Base-by-base conservation (phyloP, 225 moss, liverwort and hornwort genomes). In the Bryum argenteum region DNA sequence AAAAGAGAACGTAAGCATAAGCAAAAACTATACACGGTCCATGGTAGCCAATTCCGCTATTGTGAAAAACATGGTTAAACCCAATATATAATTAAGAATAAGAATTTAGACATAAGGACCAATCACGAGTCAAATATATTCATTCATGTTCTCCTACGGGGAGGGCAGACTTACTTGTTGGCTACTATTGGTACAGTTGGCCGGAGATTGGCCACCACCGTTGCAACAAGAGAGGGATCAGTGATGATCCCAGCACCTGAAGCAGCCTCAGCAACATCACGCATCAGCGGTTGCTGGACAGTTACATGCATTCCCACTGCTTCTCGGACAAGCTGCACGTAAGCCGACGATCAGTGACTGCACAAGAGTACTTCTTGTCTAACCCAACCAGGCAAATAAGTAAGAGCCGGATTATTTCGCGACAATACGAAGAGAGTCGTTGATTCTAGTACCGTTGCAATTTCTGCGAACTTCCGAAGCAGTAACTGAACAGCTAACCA, bases 231-330 rank as follows among this genome's bases (percentile, higher is more conserved):
- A 71, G 79, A 88, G 54, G 89, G 79, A 82, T 94, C 94, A 62
- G 86, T 85, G 73, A 92, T 82, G 22, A 98, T 86, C 42, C 88
- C 94, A 53, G 90, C 96, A 80, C 83, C 80, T 66, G 82, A 85
- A 73, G 96, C 94, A 24, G 98, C 94, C 82, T 98, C 98, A 43
- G 88, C 91, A 58, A 90, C 85, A 78, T 94, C 91, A 53, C 87
- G 87, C 87, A 98, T 88, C 73, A 92, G 79, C 65, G 72, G 69
- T 79, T 81, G 81, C 74, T 75, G 92, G 55, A 98, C 92, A 44
- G 89, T 90, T 63, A 94, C 89, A 77, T 92, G 94, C 92, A 98
- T 93, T 67, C 94, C 98, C 79, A 98, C 82, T 58, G 88, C 91
- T 83, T 94, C 94, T 79, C 98, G 88, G 23, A 98, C 92, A 78